Evolutionary conservation across 768 basidiomycete genomes (phyloP), one percentile per base, ranked within the genome.

Genomic region (Psilocybe cubensis): DNA sequence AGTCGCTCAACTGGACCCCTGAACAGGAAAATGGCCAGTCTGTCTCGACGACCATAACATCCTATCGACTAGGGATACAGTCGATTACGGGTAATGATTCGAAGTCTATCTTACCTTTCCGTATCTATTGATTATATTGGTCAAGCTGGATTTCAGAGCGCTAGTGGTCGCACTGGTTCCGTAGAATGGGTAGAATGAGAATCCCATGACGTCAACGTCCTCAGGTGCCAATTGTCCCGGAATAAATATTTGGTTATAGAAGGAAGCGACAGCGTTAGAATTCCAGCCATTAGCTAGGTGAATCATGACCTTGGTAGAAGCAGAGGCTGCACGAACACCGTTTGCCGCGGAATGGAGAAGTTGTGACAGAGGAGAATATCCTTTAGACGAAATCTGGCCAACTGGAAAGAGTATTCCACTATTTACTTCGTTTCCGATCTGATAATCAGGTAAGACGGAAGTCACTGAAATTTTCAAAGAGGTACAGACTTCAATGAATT

Each of bases 371-470:
- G 78, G 76, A 27, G 77, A 76, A 59, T 79, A 83, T 18, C 83
- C 83, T 42, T 77, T 79, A 24, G 72, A 72, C 9, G 83, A 83
- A 53, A 83, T 83, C 23, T 74, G 71, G 31, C 84, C 85, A 20
- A 77, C 74, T 9, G 86, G 86, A 84, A 83, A 87, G n/a, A 86
- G 77, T 24, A 88, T 70, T 12, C 86, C 85, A 58, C 83, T 76
- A 70, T 85, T 86, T 62, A 88, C 86, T 68, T 88, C 85, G 61
- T 88, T 87, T 9, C 85, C 85, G 55, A 86, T 78, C 79, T 83
- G 14, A 38, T 1, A 5, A 38, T 38, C 35, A 38, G 12, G 14
- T 38, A 4, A 38, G 35, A 21, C 23, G 21, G n/a, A 56, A 35
- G 43, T 11, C 10, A 27, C 21, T 18, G 24, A 3, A 11, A 53